Percentiles rank a stretch among this genome's conserved stretches.
phyloP scores from a whole-genome alignment of 2,329 filamentous ascomycete genomes.

The Sporothrix mexicana region DNA sequence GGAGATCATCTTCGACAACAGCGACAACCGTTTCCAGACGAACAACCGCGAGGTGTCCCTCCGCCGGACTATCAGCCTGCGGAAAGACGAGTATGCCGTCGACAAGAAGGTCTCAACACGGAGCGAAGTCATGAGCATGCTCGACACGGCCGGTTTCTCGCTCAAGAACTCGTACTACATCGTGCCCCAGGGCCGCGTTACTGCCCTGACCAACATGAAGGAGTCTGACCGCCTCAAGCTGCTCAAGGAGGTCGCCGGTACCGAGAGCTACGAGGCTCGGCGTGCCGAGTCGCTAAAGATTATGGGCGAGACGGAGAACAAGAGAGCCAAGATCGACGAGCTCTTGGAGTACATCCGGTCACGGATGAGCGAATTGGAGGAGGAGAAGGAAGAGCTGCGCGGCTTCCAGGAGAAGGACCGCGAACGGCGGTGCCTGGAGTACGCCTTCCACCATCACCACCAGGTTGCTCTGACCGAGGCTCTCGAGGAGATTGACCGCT shows the following conservation, averaged over 20 bases:
- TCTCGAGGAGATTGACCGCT: conserved; percentile 82
- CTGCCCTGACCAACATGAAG: conserved; percentile 97
- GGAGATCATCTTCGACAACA: conserved; percentile 98
- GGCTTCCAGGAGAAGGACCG: conserved; percentile 95
- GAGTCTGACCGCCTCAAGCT: conserved; percentile 87
- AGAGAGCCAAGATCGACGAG: conserved; percentile 92
- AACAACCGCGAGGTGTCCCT: conserved; percentile 89
- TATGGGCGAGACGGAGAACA: conserved; percentile 95
- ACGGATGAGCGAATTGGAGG: conserved; percentile 85
- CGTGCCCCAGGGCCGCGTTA: conserved; percentile 95
- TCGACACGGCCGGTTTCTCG: conserved; percentile 96
- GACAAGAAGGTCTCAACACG: conserved; percentile 93
- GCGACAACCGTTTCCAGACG: conserved; percentile 91
- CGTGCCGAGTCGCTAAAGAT: conserved; percentile 93
- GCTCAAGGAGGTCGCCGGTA: conserved; percentile 97
- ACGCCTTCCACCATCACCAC: conserved; percentile 90
- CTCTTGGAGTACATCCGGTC: conserved; percentile 90
- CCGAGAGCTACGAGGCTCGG: conserved; percentile 93
- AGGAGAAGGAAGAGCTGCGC: conserved; percentile 94
- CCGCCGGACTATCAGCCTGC: conserved; percentile 91
- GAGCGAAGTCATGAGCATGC: conserved; percentile 89
- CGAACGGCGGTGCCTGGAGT: conserved; percentile 89
- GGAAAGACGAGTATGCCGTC: conserved; percentile 98
- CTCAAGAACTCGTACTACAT: conserved; percentile 99
- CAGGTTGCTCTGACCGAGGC: conserved; percentile 78